Conservation (phyloP, 2,329 filamentous ascomycete species). For the Fusarium heterosporum region DNA sequence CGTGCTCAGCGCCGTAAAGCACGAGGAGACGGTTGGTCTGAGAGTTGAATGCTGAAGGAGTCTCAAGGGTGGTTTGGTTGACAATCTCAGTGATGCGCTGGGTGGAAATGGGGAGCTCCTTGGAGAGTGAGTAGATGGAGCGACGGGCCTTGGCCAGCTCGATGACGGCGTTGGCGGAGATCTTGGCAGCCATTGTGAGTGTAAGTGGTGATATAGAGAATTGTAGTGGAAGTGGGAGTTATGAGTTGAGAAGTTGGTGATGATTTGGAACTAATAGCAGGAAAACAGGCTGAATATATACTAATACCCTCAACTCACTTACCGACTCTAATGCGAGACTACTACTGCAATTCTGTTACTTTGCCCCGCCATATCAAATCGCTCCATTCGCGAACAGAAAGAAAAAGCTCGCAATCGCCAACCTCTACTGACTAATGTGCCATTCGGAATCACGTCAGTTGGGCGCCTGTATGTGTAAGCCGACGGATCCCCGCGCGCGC, state of each 20-base stretch:
- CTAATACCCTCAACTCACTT: slow-evolving; percentile 8
- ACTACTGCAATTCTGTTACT: not conserved
- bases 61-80: slow-evolving; percentile 71
- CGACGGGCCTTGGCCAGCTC: slow-evolving; percentile 75
- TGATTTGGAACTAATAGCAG: not conserved
- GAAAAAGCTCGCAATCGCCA: slow-evolving; percentile 20
- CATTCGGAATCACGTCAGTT: slow-evolving; percentile 19
- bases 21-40: slow-evolving; percentile 84
- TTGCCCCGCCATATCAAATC: slow-evolving; percentile 26
- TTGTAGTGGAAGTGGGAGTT: slow-evolving; percentile 4
- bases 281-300: slow-evolving; percentile 29
- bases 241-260: slow-evolving; percentile 21
- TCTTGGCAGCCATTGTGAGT: slow-evolving; percentile 58
- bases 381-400: slow-evolving; percentile 7
- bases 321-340: not conserved
- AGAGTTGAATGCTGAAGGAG: slow-evolving; percentile 88
- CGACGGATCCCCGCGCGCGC: slow-evolving; percentile 14
- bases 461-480: slow-evolving; percentile 2
- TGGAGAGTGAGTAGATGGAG: slow-evolving; percentile 75
- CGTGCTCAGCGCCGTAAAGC: slow-evolving; percentile 84
- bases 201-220: slow-evolving; percentile 5
- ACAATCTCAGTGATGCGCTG: slow-evolving; percentile 73
- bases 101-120: slow-evolving; percentile 65
- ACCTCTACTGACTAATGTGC: slow-evolving; percentile 28
- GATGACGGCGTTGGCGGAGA: slow-evolving; percentile 65